phyloP scores from a whole-genome alignment of 208 protist genomes.

The Leishmania lainsoni region DNA sequence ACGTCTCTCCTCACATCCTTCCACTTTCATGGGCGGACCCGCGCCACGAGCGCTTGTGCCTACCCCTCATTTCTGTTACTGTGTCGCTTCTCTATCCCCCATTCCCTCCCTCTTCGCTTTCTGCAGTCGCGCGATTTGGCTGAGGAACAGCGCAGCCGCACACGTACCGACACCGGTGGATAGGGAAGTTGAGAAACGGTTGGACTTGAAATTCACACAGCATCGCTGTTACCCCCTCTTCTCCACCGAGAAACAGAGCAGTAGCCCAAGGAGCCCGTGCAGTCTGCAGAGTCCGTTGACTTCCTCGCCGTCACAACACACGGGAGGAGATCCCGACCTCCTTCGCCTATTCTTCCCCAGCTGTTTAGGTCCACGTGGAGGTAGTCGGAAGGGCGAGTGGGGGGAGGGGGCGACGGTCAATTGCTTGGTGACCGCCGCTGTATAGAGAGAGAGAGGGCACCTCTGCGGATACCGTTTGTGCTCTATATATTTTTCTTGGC shows the following conservation, averaged over 20 bases:
- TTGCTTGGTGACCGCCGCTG: neutral
- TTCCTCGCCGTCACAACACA: neutral
- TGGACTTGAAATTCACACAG: neutral
- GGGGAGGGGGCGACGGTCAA: neutral
- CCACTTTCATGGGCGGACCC: neutral
- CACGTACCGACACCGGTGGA: neutral
- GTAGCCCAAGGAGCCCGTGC: neutral
- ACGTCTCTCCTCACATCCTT: neutral
- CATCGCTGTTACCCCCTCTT: neutral
- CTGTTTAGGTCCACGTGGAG: neutral
- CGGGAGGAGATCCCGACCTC: neutral
- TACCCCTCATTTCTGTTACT: neutral
- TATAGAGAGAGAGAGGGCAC: neutral
- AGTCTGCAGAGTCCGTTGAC: neutral
- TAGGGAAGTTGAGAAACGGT: neutral
- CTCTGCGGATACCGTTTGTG: neutral
- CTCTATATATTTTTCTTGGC: neutral
- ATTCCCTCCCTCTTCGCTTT: neutral
- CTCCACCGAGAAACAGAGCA: neutral
- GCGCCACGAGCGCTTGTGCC: neutral
- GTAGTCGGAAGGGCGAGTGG: neutral
- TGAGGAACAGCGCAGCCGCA: neutral
- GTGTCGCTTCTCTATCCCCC: slow-evolving; percentile 1
- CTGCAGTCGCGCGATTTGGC: neutral
- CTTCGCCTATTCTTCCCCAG: neutral